Evolutionary conservation across 805 yeast genomes (phyloP).

Genomic region (Starmera dryadoides): DNA sequence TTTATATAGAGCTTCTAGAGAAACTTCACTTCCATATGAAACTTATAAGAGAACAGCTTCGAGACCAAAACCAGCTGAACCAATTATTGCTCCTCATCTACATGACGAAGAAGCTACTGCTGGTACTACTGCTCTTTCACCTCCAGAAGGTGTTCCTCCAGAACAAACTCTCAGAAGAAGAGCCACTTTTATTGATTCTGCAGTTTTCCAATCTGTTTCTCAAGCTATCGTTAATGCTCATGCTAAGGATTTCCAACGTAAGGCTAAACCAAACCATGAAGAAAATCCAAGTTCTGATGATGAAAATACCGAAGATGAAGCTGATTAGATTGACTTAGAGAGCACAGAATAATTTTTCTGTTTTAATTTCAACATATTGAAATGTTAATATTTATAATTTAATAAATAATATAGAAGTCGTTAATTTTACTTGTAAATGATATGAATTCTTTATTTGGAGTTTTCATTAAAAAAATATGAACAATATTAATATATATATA

Average conservation of each 20-base stretch:
- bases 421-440: no score
- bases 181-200: slow-evolving; percentile 10
- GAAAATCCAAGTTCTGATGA: slow-evolving; percentile 20
- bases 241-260: slow-evolving; percentile 70
- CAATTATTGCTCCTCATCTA: neutral
- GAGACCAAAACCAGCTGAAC: neutral
- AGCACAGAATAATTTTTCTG: slow-evolving; percentile 3
- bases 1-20: slow-evolving; percentile 80
- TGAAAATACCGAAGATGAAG: slow-evolving; percentile 25
- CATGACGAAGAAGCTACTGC: slow-evolving; percentile 5
- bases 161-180: slow-evolving; percentile 13
- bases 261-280: slow-evolving; percentile 11
- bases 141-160: neutral
- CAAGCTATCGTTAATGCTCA: slow-evolving; percentile 68
- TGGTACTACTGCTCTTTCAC: slow-evolving; percentile 1
- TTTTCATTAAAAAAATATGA: no score
- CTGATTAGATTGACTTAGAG: slow-evolving; percentile 16
- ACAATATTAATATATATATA: no score
- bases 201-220: slow-evolving; percentile 36
- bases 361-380: no score
- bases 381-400: no score
- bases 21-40: slow-evolving; percentile 77
- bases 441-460: no score
- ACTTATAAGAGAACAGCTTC: slow-evolving; percentile 25
- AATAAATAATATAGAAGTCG: no score